Base-by-base conservation (phyloP, 306 rosid species). In the Macrotyloma uniflorum region DNA sequence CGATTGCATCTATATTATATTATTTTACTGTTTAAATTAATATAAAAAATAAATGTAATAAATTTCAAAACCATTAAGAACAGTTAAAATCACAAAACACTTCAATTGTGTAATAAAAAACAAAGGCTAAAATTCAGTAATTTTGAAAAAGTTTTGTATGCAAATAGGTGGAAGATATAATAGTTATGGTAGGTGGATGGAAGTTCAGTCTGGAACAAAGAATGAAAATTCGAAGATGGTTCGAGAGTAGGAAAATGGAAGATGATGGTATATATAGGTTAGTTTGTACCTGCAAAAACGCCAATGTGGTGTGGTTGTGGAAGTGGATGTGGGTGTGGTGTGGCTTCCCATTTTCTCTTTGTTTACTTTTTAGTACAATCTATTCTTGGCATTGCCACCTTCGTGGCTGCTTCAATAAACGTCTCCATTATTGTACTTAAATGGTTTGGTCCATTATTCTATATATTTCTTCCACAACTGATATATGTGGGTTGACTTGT, bases 391-490 rank as follows among this genome's bases (percentile, higher is more conserved):
- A 3, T 64, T 8, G 23, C 22, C 2, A 15, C 45, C 70, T 35
- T 9, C 26, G 7, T 8, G 11, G 45, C 47, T n/a, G 47, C 47
- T 64, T 64, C 50, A 5, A 38, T 20, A 19, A 18, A 38, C n/a
- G 30, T 10, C 30, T 19, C 70, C n/a, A 36, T 20, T n/a, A 64
- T 36, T 35, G n/a, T 4, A n/a, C 5, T 18, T 19, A 65, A 19
- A 65, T 65, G 49, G n/a, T 35, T 65, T 65, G 50, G 32, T 18
- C 16, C 70, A n/a, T n/a, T n/a, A n/a, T n/a, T n/a, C n/a, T n/a
- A n/a, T n/a, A n/a, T n/a, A n/a, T n/a, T n/a, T n/a, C n/a, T n/a
- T n/a, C n/a, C n/a, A n/a, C n/a, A n/a, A n/a, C n/a, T n/a, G n/a
- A n/a, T n/a, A n/a, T n/a, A n/a, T n/a, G n/a, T n/a, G n/a, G n/a